Conservation (phyloP, 495 filamentous ascomycete species). For the Copromyces sp. region DNA sequence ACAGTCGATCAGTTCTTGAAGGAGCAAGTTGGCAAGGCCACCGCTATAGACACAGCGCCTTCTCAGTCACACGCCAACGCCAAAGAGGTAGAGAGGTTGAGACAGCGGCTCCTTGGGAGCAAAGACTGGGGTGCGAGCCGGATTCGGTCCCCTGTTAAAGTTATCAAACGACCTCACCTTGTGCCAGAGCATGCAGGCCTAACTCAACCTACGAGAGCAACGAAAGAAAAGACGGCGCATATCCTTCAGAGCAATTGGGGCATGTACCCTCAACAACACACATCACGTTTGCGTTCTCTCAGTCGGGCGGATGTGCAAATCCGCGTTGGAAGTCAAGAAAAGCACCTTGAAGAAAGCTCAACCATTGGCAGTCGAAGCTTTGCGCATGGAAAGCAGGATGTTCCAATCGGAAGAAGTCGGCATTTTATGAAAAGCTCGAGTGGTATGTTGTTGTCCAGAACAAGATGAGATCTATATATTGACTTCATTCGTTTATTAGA, state of each 20-base stretch:
- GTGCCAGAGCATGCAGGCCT: background rate
- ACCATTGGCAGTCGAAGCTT: constrained; percentile 1
- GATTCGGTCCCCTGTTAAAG: background rate
- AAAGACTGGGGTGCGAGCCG: constrained; percentile 12
- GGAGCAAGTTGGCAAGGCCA: background rate
- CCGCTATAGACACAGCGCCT: background rate
- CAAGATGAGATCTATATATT: background rate
- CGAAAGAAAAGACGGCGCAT: constrained; percentile 2
- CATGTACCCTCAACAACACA: background rate
- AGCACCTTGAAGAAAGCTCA: constrained; percentile 14
- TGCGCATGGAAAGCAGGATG: background rate
- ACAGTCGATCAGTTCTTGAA: constrained; percentile 13
- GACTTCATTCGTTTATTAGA: background rate
- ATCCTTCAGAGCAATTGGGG: background rate
- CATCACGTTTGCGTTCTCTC: background rate
- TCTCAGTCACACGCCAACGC: background rate
- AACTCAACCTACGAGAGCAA: background rate
- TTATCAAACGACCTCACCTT: background rate
- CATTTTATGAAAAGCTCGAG: background rate
- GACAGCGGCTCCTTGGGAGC: constrained; percentile 11
- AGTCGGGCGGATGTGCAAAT: constrained; percentile 18
- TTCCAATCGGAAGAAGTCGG: background rate
- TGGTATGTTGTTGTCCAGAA: background rate
- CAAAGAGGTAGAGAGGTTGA: constrained; percentile 10
- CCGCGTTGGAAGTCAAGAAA: constrained; percentile 30